phyloP scores from a whole-genome alignment of 768 basidiomycete genomes.

The Lactarius trivialis region DNA sequence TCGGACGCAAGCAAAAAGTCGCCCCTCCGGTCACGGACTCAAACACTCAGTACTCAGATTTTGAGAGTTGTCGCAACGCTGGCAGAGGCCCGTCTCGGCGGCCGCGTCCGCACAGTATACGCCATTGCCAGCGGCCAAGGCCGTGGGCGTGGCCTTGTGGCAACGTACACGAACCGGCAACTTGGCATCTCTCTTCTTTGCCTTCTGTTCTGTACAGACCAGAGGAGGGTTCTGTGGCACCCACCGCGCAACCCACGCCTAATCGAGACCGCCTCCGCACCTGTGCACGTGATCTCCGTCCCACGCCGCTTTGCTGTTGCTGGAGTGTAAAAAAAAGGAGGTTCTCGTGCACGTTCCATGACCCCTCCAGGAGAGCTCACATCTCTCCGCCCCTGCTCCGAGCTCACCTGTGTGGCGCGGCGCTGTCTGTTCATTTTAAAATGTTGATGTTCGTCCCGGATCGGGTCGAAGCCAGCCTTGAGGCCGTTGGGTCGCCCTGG shows the following conservation, averaged over 20 bases:
- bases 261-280: background rate
- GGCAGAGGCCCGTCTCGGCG: background rate
- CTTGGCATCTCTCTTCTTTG: background rate
- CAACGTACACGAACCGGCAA: too few relatives aligned
- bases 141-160: background rate
- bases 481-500: background rate
- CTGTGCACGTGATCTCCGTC: background rate
- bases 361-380: background rate
- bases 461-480: background rate
- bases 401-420: constrained; percentile 8
- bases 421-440: constrained; percentile 1
- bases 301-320: background rate
- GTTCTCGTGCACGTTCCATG: background rate
- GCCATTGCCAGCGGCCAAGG: background rate
- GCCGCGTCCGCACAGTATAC: background rate
- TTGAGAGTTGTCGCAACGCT: background rate
- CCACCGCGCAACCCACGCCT: background rate
- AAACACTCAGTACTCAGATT: background rate
- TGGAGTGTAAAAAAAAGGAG: too few relatives aligned
- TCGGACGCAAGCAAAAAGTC: background rate
- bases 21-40: background rate
- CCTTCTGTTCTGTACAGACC: background rate
- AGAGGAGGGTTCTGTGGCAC: background rate
- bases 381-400: background rate
- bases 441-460: too few relatives aligned